Conservation (phyloP, 345 rosid species). For the Hibiscus tridactylites region DNA sequence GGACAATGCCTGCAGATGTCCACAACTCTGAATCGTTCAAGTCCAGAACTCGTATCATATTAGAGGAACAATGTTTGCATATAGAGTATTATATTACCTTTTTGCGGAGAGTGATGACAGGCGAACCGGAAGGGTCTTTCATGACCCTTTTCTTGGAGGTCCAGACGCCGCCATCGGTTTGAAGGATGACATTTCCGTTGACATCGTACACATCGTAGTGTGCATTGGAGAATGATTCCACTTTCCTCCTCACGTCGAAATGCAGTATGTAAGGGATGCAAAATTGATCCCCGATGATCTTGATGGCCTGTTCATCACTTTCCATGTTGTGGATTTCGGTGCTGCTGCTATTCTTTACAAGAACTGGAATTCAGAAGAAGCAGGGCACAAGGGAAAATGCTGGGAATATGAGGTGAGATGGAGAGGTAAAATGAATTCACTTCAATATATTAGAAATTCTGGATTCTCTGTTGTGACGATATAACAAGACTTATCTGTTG, state of each 20-base stretch:
- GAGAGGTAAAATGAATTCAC: not conserved
- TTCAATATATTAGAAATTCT: not conserved
- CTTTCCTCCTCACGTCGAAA: conserved; percentile 44
- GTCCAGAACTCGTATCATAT: too few relatives aligned
- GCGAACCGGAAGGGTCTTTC: conserved; percentile 61
- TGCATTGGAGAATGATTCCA: conserved; percentile 35
- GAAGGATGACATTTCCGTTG: conserved; percentile 54
- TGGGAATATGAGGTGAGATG: not conserved
- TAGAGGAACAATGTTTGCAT: not conserved
- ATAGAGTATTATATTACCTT: conserved; percentile 30
- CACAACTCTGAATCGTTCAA: not conserved
- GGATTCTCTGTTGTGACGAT: not conserved
- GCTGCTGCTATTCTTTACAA: not conserved
- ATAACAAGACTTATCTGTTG: not conserved
- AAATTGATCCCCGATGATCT: conserved; percentile 7
- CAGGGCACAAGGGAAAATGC: not conserved
- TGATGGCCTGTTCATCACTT: conserved; percentile 26
- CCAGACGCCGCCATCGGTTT: conserved; percentile 40
- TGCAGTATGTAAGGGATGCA: conserved; percentile 59
- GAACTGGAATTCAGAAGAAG: not conserved
- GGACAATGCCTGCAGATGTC: conserved; percentile 24
- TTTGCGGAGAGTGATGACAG: conserved; percentile 48
- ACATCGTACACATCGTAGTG: conserved; percentile 44
- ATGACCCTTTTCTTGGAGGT: conserved; percentile 11
- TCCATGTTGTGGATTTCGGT: not conserved